Conservation (phyloP, 352 stramenopile species). For the Thraustochytrium aureum region DNA sequence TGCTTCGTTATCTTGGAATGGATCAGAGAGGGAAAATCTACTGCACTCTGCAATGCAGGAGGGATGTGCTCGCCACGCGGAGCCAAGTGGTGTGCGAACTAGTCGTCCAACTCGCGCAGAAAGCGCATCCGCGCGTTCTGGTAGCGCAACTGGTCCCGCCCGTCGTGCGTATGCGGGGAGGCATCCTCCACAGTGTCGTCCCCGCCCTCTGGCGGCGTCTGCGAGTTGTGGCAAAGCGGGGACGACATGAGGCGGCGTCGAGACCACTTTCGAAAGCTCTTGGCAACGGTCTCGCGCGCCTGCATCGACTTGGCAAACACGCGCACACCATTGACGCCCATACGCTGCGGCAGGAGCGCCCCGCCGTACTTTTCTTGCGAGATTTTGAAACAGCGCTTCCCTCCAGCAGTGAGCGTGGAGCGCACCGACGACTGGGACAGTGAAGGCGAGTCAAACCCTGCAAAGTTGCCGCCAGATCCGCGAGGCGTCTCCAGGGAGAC, state of each 20-base stretch:
- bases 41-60: no score
- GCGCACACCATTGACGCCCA: slow-evolving; percentile 41
- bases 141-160: no score
- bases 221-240: slow-evolving; percentile 50
- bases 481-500: background rate
- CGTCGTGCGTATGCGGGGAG: no score
- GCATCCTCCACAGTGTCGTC: no score
- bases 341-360: slow-evolving; percentile 7
- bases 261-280: slow-evolving; percentile 5
- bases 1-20: no score
- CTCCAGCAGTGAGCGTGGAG: background rate
- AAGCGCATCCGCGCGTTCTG: no score
- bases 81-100: no score
- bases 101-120: no score
- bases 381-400: slow-evolving; percentile 28
- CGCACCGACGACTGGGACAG: slow-evolving; percentile 11
- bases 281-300: slow-evolving; percentile 6
- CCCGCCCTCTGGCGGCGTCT: background rate
- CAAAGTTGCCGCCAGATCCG: background rate
- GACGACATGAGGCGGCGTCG: background rate
- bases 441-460: background rate
- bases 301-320: slow-evolving; percentile 33
- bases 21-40: no score
- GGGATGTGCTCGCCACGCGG: no score
- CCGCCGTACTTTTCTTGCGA: background rate